Evolutionary conservation across 495 filamentous ascomycete species (phyloP), one percentile per base, ranked within the genome.

Genomic region (Stereocaulon alpinum): DNA sequence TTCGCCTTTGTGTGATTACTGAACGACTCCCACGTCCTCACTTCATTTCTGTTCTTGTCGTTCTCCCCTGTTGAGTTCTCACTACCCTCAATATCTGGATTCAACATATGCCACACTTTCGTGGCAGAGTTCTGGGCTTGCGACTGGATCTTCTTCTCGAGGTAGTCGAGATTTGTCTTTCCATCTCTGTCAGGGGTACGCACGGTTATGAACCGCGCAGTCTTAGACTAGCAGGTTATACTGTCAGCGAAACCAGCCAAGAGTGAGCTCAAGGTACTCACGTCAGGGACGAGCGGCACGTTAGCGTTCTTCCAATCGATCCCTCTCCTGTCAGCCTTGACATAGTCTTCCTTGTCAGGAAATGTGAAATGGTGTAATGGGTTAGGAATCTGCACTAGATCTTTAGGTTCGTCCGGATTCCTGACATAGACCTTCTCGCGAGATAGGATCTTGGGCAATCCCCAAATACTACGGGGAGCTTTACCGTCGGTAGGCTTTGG

Each of bases 91-190:
- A 29, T 15, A 27, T 56, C 40, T 22, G 53, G 53, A 43, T 43
- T 56, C 15, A 56, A 40, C 32, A 56, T 56, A 7, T 56, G 53
- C 34, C 53, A 56, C 14, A 56, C 24, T 18, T 40, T 56, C 17
- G 53, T 56, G 4, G 53, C 53, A 18, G 1, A 44, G 15, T 4
- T 40, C 14, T 17, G 27, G 6, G 53, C 53, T 22, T 56, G 53
- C 9, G 27, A 2, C 27, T 43, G 53, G 17, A 56, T 56, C 18
- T 27, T 34, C 5, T 12, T 9, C 7, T 55, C n/a, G 10, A 55
- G 14, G 32, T 15, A 9, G 40, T 17, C 41, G n/a, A 20, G 18
- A 5, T 14, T 44, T 0, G 41, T 44, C 18, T 9, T 9, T 20
- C 41, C 41, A 20, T 44, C 41, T 20, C 10, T 6, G 14, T 15